phyloP scores from a whole-genome alignment of 345 rosid species.

The Euphorbia peplus region DNA sequence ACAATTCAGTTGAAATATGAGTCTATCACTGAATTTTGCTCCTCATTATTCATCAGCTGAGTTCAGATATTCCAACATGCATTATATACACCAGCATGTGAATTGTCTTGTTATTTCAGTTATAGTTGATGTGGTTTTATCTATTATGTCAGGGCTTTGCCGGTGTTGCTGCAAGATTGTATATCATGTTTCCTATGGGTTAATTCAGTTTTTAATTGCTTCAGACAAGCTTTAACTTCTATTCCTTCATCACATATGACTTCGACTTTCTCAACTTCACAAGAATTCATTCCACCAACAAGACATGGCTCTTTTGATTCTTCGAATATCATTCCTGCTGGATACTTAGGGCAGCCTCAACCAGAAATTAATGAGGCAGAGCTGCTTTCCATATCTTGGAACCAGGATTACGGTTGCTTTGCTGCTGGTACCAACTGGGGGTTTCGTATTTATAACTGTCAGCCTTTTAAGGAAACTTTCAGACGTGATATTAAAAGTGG shows the following conservation, averaged over 20 bases:
- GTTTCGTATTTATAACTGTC: constrained; percentile 72
- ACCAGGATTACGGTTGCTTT: constrained; percentile 84
- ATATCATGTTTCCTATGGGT: constrained; percentile 11
- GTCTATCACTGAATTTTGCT: background rate
- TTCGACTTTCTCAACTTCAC: constrained; percentile 45
- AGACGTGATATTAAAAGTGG: constrained; percentile 62
- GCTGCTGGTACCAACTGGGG: constrained; percentile 75
- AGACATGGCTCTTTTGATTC: constrained; percentile 34
- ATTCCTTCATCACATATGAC: constrained; percentile 41
- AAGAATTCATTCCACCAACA: constrained; percentile 25
- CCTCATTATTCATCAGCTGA: background rate
- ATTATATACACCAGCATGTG: too few relatives aligned
- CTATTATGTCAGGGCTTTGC: constrained; percentile 1
- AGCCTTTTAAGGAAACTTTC: constrained; percentile 80
- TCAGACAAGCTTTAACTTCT: constrained; percentile 17
- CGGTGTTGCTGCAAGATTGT: constrained; percentile 2
- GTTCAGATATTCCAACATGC: too few relatives aligned
- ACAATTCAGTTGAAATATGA: background rate
- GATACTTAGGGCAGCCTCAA: constrained; percentile 31
- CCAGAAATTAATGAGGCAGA: constrained; percentile 41
- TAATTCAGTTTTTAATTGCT: constrained; percentile 6
- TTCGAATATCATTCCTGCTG: constrained; percentile 25
- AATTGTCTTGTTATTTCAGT: too few relatives aligned
- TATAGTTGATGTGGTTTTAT: background rate
- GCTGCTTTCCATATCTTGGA: constrained; percentile 76